phyloP scores from a whole-genome alignment of 768 basidiomycete genomes.

The Leucogyrophana mollusca region DNA sequence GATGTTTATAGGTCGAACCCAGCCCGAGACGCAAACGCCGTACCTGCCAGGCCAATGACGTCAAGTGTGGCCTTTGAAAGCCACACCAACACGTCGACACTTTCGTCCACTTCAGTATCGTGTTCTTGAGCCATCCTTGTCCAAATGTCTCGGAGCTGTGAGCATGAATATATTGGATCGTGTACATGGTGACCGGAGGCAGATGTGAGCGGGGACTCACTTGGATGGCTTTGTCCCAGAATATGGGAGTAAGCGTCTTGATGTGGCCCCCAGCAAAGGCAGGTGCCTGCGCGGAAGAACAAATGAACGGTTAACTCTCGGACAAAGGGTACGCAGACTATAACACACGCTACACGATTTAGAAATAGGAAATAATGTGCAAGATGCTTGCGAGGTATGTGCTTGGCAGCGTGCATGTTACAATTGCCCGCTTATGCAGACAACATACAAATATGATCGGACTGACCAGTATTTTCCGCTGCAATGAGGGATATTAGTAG shows the following conservation, averaged over 20 bases:
- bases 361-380: no score
- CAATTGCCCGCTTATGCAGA: no score
- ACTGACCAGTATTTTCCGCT: constrained; percentile 54
- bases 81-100: constrained; percentile 63
- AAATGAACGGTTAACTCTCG: no score
- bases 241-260: constrained; percentile 52
- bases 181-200: not conserved
- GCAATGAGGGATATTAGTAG: not conserved
- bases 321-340: no score
- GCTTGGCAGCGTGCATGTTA: no score
- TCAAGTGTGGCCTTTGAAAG: constrained; percentile 71
- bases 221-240: constrained; percentile 55
- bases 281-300: constrained; percentile 34
- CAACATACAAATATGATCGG: not conserved
- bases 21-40: constrained; percentile 3
- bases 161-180: not conserved
- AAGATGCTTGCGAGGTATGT: no score
- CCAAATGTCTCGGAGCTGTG: constrained; percentile 49
- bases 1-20: not conserved
- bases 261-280: constrained; percentile 53
- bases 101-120: not conserved
- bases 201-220: constrained; percentile 33
- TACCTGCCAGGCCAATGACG: constrained; percentile 72
- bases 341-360: no score
- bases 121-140: constrained; percentile 17